Evolutionary conservation across 495 filamentous ascomycete species (phyloP), one percentile per base, ranked within the genome.

Genomic region (Penicillium longicatenatum): DNA sequence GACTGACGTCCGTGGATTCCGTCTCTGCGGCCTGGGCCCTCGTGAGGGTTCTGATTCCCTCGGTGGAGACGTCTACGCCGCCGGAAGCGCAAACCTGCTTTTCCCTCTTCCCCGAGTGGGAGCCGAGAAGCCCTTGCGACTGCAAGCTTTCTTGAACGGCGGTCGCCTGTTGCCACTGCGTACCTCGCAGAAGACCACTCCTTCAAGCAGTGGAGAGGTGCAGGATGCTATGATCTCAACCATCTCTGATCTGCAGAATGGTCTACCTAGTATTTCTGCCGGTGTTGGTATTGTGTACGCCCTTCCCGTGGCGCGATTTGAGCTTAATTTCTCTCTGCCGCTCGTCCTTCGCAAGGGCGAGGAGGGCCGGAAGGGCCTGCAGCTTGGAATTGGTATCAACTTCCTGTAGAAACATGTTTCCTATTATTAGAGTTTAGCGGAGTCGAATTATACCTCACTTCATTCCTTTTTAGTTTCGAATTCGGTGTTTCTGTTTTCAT

Each of bases 271-370:
- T 66, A 74, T 91, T 22, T 88, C 94, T 3, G 94, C 90, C 2
- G 94, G 94, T 22, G 71, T 97, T 26, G 94, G 94, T 3, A 69
- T 98, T 14, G 91, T 98, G 16, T 98, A 98, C 71, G 95, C 92
- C 21, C 92, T 96, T 70, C 91, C 90, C 0, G 84, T 91, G 7
- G 94, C 93, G 37, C 80, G 94, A 55, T 97, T 98, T 63, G 94
- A 98, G 79, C 73, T 98, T 55, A 98, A 97, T 67, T 96, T 98
- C 69, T 90, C 89, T 57, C 68, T 98, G 45, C 94, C 94, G 6
- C 65, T 98, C 53, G 90, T 93, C 29, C 63, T 89, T 61, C 81
- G 94, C 50, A 84, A 79, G 62, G 90, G 89, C 11, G 94, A 98
- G 73, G 88, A 93, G 63, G 87, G 82, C 17, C 83, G 94, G 43